Base-by-base conservation (phyloP, 257 asterid species). In the Ajuga chamaepitys region DNA sequence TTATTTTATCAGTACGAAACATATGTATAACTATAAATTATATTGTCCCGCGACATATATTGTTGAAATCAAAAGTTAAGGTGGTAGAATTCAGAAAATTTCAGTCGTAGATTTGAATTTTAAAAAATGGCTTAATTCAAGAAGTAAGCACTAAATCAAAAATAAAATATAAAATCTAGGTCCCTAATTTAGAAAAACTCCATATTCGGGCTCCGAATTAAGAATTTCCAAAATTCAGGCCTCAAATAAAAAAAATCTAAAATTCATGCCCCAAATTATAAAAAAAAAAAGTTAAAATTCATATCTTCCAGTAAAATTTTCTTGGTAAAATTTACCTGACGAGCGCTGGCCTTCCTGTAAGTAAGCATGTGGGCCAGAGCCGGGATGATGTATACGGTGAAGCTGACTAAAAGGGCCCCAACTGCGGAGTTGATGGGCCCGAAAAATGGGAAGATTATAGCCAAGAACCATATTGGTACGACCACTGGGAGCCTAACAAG, bases 381-480 rank as follows among this genome's bases (percentile, higher is more conserved):
- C 0, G 98, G 98, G 62, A 92, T 85, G 56, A 92, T 80, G 83
- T 92, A 92, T 76, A 92, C 98, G 0, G 98, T 92, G 88, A 92
- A 92, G 44, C 93, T 92, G 68, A 92, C 98, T 26, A 92, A 67
- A 58, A 92, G 97, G 7, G 98, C 97, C 32, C 98, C 98, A 6
- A 92, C 98, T 0, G 98, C 95, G 0, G 97, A 91, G 67, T 91
- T 91, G 21, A 92, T 92, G 3, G 97, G 97, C 16, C 98, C 98
- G 18, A 92, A 92, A 71, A 92, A 92, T 0, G 98, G 98, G 85
- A 92, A 92, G 62, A 89, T 80, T 26, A 92, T 92, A 32, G 98
- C 98, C 82, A 92, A 64, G 81, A 92, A 92, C 98, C 98, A 92
- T 56, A 92, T 89, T 0, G 98, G 98, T 37, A 92, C 71, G 63